phyloP scores from a whole-genome alignment of 495 filamentous ascomycete species.

The Parathielavia hyrcaniae region DNA sequence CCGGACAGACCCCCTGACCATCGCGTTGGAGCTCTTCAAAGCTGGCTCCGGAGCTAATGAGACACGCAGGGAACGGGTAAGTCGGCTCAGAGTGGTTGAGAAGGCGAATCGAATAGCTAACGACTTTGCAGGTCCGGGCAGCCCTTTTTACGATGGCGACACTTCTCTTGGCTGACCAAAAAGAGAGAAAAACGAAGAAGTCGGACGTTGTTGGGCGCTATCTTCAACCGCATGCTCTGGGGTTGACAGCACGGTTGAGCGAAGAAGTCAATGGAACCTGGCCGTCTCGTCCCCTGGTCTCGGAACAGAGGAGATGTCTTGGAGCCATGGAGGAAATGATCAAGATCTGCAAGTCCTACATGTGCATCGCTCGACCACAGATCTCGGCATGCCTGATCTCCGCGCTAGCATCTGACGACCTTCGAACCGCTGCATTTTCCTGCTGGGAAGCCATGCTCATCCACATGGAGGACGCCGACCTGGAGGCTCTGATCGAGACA shows the following conservation, averaged over 20 bases:
- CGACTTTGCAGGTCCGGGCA: conserved; percentile 42
- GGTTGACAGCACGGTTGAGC: conserved; percentile 77
- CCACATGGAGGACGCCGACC: conserved; percentile 66
- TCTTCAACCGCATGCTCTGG: conserved; percentile 77
- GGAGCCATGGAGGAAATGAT: conserved; percentile 86
- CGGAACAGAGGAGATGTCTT: conserved; percentile 69
- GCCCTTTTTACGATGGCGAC: conserved; percentile 64
- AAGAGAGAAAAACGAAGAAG: conserved; percentile 42
- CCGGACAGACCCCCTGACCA: conserved; percentile 64
- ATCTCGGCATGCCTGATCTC: conserved; percentile 84
- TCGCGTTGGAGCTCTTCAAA: conserved; percentile 80
- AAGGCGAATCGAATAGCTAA: conserved; percentile 16
- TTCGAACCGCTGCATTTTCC: conserved; percentile 70
- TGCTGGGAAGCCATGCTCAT: conserved; percentile 77
- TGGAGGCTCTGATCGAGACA: conserved; percentile 72
- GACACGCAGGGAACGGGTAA: conserved; percentile 48
- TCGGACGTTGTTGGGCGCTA: conserved; percentile 67
- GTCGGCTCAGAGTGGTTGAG: conserved; percentile 1
- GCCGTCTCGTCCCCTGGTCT: conserved; percentile 42
- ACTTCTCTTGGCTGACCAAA: conserved; percentile 49
- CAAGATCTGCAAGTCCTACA: conserved; percentile 58
- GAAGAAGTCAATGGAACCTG: conserved; percentile 70
- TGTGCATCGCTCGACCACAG: conserved; percentile 79
- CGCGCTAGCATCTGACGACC: conserved; percentile 62
- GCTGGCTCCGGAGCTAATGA: conserved; percentile 63